A percentile compares a stretch with the other conserved stretches of the same genome.
Conservation (phyloP, 805 yeast species). For the Yarrowia sp. region DNA sequence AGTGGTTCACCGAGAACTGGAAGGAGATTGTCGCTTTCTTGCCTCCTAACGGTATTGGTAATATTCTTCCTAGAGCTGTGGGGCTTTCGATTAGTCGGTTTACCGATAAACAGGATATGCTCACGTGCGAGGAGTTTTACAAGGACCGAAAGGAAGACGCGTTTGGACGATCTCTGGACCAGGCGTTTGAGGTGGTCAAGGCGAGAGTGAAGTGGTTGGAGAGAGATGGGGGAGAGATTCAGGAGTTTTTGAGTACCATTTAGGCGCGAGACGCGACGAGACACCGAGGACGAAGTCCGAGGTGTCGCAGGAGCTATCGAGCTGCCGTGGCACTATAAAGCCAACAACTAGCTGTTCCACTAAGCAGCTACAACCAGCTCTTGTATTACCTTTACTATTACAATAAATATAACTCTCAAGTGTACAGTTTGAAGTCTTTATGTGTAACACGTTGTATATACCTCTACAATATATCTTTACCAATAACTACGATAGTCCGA, state of each 20-base stretch:
- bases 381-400: no score
- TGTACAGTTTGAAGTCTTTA: no score
- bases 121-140: slow-evolving; percentile 53
- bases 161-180: slow-evolving; percentile 56
- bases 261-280: background rate
- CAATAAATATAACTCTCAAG: no score
- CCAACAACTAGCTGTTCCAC: no score
- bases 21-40: slow-evolving; percentile 59
- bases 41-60: slow-evolving; percentile 64
- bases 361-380: no score
- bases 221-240: slow-evolving; percentile 45
- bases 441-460: no score
- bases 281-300: background rate
- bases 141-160: slow-evolving; percentile 49
- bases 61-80: slow-evolving; percentile 77
- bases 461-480: no score
- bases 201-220: slow-evolving; percentile 52
- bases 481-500: no score
- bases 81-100: slow-evolving; percentile 58
- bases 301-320: no score
- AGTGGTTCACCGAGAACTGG: slow-evolving; percentile 72
- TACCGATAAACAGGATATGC: slow-evolving; percentile 53
- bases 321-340: no score
- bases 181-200: slow-evolving; percentile 54
- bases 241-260: slow-evolving; percentile 46